These are phyloP conservation scores for Histomonas meleagridis DNA, from an alignment of 208 protist genomes.

Conservation along the genomic window DNA sequence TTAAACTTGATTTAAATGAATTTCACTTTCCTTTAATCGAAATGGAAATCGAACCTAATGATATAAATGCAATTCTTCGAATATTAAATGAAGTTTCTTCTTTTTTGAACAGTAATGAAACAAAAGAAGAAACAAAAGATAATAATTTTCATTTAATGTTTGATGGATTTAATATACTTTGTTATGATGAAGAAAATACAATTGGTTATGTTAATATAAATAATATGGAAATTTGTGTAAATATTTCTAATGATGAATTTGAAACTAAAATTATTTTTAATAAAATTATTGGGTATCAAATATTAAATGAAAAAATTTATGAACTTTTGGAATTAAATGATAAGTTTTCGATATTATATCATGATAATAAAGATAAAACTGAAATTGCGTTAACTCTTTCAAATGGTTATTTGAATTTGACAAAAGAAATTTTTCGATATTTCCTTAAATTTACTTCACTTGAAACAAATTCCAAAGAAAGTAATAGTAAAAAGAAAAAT, in stretches of 20 bases:
- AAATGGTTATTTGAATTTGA: neutral
- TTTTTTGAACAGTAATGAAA: neutral
- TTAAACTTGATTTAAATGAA: neutral
- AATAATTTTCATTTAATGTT: neutral
- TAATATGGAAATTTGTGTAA: neutral
- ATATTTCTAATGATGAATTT: neutral
- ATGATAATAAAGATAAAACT: no score
- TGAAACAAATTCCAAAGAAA: neutral
- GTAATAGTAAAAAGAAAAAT: neutral
- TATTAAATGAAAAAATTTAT: no score
- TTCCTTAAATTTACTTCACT: no score
- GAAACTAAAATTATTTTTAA: neutral
- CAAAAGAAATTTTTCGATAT: neutral
- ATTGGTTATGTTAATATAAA: neutral
- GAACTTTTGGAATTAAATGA: no score
- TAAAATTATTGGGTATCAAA: neutral
- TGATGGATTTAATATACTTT: neutral
- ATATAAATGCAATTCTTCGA: neutral
- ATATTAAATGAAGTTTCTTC: neutral
- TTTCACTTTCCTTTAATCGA: neutral
- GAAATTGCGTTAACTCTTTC: no score
- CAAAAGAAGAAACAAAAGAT: neutral
- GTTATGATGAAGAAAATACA: neutral
- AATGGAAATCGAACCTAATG: neutral
- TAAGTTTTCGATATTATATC: no score